phyloP scores from a whole-genome alignment of 2,329 filamentous ascomycete genomes.

The Rhexocercosporidium sp. region DNA sequence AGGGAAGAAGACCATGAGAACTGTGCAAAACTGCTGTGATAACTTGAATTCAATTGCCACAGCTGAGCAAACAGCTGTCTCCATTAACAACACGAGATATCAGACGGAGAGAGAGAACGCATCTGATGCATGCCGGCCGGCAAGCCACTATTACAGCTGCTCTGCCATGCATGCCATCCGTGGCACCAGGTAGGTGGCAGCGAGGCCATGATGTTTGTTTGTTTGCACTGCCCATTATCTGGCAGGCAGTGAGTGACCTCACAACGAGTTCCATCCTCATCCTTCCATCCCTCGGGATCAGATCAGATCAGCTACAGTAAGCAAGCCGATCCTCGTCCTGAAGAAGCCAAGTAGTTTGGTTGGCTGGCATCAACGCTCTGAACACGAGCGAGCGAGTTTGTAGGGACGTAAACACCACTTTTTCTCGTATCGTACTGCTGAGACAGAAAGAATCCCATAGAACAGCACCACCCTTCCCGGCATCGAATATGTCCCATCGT shows the following conservation, averaged over 20 bases:
- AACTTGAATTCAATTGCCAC: slow-evolving; percentile 8
- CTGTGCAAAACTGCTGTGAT: neutral
- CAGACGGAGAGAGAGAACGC: neutral
- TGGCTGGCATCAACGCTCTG: neutral
- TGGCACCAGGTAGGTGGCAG: no score
- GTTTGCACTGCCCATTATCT: neutral
- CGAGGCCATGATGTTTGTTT: no score
- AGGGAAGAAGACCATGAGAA: neutral
- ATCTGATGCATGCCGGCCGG: no score
- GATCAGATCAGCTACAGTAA: neutral
- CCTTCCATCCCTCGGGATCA: neutral
- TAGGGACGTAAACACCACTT: neutral
- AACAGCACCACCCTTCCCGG: no score
- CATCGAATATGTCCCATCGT: no score
- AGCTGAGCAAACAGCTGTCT: neutral
- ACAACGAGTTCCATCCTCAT: neutral
- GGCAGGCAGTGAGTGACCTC: neutral
- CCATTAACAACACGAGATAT: slow-evolving; percentile 18
- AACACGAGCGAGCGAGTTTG: neutral
- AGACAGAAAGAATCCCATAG: neutral
- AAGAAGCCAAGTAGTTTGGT: neutral
- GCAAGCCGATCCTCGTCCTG: neutral
- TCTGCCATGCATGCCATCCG: neutral
- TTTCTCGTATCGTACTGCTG: neutral
- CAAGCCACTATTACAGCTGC: neutral